Conservation (phyloP, 164 flowering plant genomes). For the Stephania cephalantha region DNA sequence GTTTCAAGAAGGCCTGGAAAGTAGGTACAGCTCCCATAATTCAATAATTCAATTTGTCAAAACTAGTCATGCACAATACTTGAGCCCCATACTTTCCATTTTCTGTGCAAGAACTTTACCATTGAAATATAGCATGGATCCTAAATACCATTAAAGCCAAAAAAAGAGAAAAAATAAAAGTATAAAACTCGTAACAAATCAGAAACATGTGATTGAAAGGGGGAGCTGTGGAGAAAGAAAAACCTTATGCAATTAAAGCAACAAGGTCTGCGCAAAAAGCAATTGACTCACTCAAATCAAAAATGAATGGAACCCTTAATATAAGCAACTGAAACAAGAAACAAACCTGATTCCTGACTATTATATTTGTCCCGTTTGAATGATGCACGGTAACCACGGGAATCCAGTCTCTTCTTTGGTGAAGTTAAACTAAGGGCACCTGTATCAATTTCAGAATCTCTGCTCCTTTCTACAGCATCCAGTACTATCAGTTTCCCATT, state of each 20-base stretch:
- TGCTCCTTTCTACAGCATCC: constrained; percentile 19
- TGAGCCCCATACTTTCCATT: not conserved
- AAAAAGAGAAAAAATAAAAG: not conserved
- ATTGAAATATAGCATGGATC: not conserved
- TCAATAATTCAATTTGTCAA: not conserved
- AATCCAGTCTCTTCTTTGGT: constrained; percentile 31
- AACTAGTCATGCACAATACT: not conserved
- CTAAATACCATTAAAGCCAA: not conserved
- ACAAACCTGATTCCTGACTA: constrained; percentile 27
- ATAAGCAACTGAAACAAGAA: not conserved
- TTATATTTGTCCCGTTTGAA: constrained; percentile 17
- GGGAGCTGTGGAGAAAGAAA: no score
- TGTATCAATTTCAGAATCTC: constrained; percentile 13
- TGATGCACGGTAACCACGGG: constrained; percentile 35
- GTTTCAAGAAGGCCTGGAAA: not conserved
- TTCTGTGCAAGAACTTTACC: not conserved
- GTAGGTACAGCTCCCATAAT: not conserved
- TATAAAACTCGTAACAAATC: not conserved
- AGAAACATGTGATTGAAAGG: no score
- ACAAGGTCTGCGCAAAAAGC: no score
- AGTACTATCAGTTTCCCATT: constrained; percentile 18
- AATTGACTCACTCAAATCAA: no score
- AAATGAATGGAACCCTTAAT: no score
- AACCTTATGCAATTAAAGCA: no score
- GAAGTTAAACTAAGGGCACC: not conserved